Base-by-base conservation (phyloP, 2,329 filamentous ascomycete species). In the Arthrobotrys sphaeroides region DNA sequence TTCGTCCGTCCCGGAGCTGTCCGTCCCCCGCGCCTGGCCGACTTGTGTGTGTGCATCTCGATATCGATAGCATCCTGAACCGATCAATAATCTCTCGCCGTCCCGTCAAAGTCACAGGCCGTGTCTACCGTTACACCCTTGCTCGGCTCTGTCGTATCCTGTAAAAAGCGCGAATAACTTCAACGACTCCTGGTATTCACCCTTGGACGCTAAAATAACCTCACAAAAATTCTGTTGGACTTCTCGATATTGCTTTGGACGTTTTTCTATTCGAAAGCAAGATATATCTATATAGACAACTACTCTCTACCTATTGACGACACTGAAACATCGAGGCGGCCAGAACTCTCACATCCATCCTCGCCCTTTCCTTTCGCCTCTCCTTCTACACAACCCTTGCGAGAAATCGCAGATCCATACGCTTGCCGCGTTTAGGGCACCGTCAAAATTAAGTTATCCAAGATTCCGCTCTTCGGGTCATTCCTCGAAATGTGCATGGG, bases 401-500 rank as follows among this genome's bases (percentile, higher is more conserved):
- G 70, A 74, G 70, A 68, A 51, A 74, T 74, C 62, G 70, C 70
- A 74, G 51, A 40, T 28, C 10, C 40, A 73, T 51, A 74, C 70
- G 70, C 70, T 74, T 68, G 70, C 70, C 70, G 70, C 70, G 70
- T 74, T 74, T 74, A 74, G 62, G 70, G 70, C 70, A 68, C 61
- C 18, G 53, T 74, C 70, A 74, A 74, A 64, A 74, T 74, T 74
- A 74, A 74, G 70, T 45, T 74, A 68, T 74, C 70, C 73, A 76
- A 76, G 66, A 76, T 76, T 76, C 66, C 73, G 73, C 55, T 76
- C 38, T 76, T 76, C 65, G 66, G 66, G 65, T 61, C 65, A 16
- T 78, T 80, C 74, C 73, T 78, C 80, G 84, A 77, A 73, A 91
- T 91, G 89, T 91, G 89, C 82, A 90, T 91, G 82, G 88, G 88